Evolutionary conservation across 2,329 filamentous ascomycete species (phyloP).

Genomic region (Aspergillus versicolor): DNA sequence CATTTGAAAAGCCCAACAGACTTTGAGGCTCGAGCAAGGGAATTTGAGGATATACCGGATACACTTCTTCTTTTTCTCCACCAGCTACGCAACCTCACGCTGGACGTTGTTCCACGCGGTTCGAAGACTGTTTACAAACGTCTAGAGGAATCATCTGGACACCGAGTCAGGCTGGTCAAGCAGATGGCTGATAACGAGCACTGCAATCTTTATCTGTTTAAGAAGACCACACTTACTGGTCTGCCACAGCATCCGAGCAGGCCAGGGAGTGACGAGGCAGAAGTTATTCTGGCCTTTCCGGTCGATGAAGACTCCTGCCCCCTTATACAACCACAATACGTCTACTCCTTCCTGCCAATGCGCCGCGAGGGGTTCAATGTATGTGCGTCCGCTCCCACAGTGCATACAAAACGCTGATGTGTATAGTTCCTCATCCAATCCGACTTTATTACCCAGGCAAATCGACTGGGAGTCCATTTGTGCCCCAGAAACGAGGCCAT

Average conservation of each 20-base stretch:
- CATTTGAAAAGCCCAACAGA: constrained; percentile 14
- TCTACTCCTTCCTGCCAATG: constrained; percentile 52
- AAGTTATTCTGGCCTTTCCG: constrained; percentile 51
- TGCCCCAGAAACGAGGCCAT: constrained; percentile 2
- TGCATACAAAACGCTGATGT: neutral
- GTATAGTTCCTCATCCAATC: constrained; percentile 10
- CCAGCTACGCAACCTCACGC: constrained; percentile 36
- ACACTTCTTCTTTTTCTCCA: constrained; percentile 45
- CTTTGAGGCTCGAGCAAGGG: constrained; percentile 28
- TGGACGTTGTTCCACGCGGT: constrained; percentile 6
- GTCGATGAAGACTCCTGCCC: constrained; percentile 33
- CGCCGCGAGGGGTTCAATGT: constrained; percentile 45
- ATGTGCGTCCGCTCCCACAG: neutral
- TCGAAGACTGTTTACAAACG: neutral
- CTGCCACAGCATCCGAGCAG: constrained; percentile 6
- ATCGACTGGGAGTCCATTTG: constrained; percentile 1
- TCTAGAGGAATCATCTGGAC: neutral
- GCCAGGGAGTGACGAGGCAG: constrained; percentile 18
- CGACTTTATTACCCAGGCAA: constrained; percentile 10
- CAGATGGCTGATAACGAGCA: neutral
- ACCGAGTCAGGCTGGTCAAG: neutral
- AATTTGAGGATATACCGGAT: constrained; percentile 34
- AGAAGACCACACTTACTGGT: constrained; percentile 21
- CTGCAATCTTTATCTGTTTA: constrained; percentile 29
- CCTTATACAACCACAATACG: constrained; percentile 39